Conservation (phyloP, 352 stramenopile genomes). For the Globisporangium sylvaticum region DNA sequence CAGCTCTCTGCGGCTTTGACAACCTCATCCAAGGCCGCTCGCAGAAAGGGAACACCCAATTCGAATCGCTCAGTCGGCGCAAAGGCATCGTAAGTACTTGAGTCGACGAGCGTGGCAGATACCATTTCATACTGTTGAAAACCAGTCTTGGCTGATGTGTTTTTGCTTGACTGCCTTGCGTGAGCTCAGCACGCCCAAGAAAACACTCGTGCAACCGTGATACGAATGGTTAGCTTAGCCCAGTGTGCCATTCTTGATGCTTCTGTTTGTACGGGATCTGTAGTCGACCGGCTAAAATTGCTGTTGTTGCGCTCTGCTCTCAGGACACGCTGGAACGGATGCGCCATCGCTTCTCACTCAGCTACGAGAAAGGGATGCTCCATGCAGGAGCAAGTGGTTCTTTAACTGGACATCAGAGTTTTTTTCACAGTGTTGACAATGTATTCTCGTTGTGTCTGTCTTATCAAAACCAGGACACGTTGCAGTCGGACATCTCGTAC, state of each 20-base stretch:
- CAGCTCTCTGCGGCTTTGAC: slow-evolving; percentile 59
- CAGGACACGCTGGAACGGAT: slow-evolving; percentile 15
- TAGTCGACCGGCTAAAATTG: background rate
- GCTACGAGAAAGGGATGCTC: slow-evolving; percentile 24
- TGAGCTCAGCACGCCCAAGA: slow-evolving; percentile 33
- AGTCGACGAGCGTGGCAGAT: background rate
- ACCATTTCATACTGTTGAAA: background rate
- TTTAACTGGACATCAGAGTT: background rate
- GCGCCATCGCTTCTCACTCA: slow-evolving; percentile 24
- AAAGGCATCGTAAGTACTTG: slow-evolving; percentile 31
- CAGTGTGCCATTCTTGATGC: background rate
- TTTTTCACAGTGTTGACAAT: background rate
- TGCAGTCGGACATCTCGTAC: slow-evolving; percentile 33
- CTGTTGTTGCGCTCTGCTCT: background rate
- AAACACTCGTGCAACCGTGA: slow-evolving; percentile 22
- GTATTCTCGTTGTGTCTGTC: background rate
- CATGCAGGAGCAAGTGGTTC: background rate
- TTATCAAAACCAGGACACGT: slow-evolving; percentile 22
- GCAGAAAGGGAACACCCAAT: background rate
- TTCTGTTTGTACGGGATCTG: background rate
- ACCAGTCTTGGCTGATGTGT: background rate
- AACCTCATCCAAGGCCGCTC: slow-evolving; percentile 26
- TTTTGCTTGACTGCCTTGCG: background rate
- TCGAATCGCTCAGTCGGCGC: slow-evolving; percentile 12
- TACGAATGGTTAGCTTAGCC: slow-evolving; percentile 21